phyloP scores from a whole-genome alignment of 2,329 filamentous ascomycete genomes.

The Mariannaea sp. region DNA sequence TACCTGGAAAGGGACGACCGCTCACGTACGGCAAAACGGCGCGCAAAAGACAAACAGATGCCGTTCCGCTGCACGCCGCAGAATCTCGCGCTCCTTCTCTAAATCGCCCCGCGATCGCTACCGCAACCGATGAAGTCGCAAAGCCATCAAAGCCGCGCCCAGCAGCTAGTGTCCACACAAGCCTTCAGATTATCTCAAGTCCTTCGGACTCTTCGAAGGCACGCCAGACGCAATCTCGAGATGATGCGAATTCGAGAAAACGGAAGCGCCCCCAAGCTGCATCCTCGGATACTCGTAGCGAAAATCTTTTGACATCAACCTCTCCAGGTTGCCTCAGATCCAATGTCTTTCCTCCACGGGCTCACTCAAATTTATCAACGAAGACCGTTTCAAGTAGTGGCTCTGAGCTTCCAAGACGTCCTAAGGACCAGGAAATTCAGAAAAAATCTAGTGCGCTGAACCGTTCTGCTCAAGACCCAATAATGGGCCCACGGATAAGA shows the following conservation, averaged over 20 bases:
- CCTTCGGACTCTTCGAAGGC: slow-evolving; percentile 10
- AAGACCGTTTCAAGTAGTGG: slow-evolving; percentile 12
- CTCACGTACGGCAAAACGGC: slow-evolving; percentile 38
- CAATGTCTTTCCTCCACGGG: slow-evolving; percentile 17
- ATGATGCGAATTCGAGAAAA: slow-evolving; percentile 30
- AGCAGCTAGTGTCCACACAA: slow-evolving; percentile 19
- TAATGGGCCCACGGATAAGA: slow-evolving; percentile 10
- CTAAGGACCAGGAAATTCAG: slow-evolving; percentile 14
- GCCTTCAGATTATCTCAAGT: slow-evolving; percentile 1
- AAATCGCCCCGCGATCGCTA: slow-evolving; percentile 14
- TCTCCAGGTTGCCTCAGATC: slow-evolving; percentile 20
- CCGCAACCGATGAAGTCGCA: slow-evolving; percentile 12
- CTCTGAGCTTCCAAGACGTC: slow-evolving; percentile 2
- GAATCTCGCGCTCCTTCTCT: slow-evolving; percentile 22
- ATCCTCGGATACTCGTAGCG: slow-evolving; percentile 10
- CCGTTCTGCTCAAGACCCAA: slow-evolving; percentile 15
- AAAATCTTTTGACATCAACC: slow-evolving; percentile 4
- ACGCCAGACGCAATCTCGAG: slow-evolving; percentile 14
- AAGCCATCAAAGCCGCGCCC: slow-evolving; percentile 26
- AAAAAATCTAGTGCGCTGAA: slow-evolving; percentile 10
- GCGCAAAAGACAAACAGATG: slow-evolving; percentile 31
- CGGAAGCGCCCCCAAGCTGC: slow-evolving; percentile 30
- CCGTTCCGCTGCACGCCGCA: slow-evolving; percentile 30
- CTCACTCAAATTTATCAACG: slow-evolving; percentile 7
- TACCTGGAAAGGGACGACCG: slow-evolving; percentile 31